Conservation (phyloP, 1,139 yeast genomes). For the Debaryomycetaceae sp. region DNA sequence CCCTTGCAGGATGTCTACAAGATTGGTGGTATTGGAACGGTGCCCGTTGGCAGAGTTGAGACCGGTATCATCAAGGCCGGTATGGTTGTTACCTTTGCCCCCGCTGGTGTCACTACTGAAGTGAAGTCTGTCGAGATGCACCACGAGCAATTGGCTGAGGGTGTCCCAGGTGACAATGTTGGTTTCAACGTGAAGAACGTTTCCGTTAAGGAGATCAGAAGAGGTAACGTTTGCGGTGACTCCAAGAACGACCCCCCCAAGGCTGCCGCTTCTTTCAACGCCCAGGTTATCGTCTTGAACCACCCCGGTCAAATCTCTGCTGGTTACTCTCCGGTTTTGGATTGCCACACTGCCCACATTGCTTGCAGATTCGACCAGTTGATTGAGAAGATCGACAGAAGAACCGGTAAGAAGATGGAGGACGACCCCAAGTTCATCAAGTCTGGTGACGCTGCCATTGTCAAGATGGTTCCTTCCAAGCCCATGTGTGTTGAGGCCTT, state of each 20-base stretch:
- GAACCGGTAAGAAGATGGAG: constrained; percentile 86
- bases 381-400: constrained; percentile 87
- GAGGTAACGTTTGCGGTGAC: constrained; percentile 96
- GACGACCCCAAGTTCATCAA: constrained; percentile 81
- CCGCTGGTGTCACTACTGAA: constrained; percentile 90
- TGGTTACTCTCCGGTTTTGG: constrained; percentile 91
- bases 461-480: constrained; percentile 88
- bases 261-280: constrained; percentile 80
- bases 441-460: constrained; percentile 94
- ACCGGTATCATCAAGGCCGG: constrained; percentile 91
- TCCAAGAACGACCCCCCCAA: constrained; percentile 91
- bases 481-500: constrained; percentile 97
- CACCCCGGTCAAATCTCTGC: constrained; percentile 93
- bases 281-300: constrained; percentile 87
- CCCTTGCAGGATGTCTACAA: constrained; percentile 91
- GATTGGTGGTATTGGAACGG: constrained; percentile 92
- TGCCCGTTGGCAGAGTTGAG: constrained; percentile 93
- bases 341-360: constrained; percentile 94
- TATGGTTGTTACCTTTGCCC: constrained; percentile 87
- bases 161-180: constrained; percentile 93
- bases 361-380: constrained; percentile 87
- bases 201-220: constrained; percentile 89
- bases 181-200: constrained; percentile 95
- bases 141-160: constrained; percentile 82
- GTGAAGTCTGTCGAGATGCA: constrained; percentile 94